Evolutionary conservation across 2,329 filamentous ascomycete genomes (phyloP).

Genomic region (Alternaria sp.): DNA sequence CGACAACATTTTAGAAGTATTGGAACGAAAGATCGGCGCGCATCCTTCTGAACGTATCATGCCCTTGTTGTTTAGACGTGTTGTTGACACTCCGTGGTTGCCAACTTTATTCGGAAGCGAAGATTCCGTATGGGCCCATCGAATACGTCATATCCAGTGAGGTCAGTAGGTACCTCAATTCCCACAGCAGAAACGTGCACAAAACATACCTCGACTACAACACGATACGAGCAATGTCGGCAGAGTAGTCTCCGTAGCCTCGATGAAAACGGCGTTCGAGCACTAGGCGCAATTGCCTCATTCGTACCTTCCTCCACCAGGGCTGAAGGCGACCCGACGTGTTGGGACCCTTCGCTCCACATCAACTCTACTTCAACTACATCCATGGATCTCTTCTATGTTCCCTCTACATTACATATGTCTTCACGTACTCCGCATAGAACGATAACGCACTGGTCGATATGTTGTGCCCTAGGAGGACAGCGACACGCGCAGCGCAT

Average conservation of each 20-base stretch:
- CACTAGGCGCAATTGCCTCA: slow-evolving; percentile 11
- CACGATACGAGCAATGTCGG: neutral
- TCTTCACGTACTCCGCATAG: neutral
- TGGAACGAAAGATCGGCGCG: no score
- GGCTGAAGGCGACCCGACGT: slow-evolving; percentile 23
- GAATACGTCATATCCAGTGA: neutral
- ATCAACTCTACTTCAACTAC: slow-evolving; percentile 15
- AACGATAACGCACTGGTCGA: neutral
- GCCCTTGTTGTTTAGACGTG: neutral
- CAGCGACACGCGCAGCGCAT: slow-evolving; percentile 5
- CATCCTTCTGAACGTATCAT: no score
- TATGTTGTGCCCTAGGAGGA: neutral
- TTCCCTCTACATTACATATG: neutral
- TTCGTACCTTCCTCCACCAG: slow-evolving; percentile 14
- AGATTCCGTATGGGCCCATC: neutral
- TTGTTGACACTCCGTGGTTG: neutral
- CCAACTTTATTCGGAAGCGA: fast-evolving
- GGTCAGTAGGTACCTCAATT: neutral
- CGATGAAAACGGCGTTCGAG: slow-evolving; percentile 2
- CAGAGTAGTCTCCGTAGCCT: slow-evolving; percentile 9
- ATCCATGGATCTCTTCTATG: slow-evolving; percentile 3
- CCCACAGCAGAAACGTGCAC: neutral
- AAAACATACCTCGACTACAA: no score
- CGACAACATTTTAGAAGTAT: no score
- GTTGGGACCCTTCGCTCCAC: slow-evolving; percentile 13